Conservation (phyloP, 768 basidiomycete genomes). For the Pleurotus djamor region DNA sequence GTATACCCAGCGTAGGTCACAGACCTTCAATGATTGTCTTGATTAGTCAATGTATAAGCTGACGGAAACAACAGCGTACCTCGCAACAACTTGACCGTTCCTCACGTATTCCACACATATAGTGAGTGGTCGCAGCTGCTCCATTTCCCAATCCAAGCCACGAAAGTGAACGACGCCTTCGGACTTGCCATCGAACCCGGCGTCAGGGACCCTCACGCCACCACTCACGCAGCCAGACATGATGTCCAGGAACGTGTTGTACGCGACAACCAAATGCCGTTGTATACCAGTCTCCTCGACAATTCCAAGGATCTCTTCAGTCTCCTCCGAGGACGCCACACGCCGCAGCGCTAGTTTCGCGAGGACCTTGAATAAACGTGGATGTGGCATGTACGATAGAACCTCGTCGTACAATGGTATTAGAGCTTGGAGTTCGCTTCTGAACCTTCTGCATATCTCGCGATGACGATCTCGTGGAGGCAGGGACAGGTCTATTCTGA, state of each 20-base stretch:
- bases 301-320: slow-evolving; percentile 30
- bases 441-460: slow-evolving; percentile 28
- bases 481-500: slow-evolving; percentile 27
- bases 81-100: slow-evolving; percentile 26
- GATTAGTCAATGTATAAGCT: neutral
- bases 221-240: slow-evolving; percentile 37
- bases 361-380: slow-evolving; percentile 19
- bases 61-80: slow-evolving; percentile 15
- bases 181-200: slow-evolving; percentile 9
- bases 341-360: slow-evolving; percentile 22
- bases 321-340: slow-evolving; percentile 29
- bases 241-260: slow-evolving; percentile 35
- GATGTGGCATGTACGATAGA: slow-evolving; percentile 18
- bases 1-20: slow-evolving; percentile 38
- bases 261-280: slow-evolving; percentile 30
- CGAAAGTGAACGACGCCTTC: slow-evolving; percentile 32
- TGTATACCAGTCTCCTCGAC: slow-evolving; percentile 23
- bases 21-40: slow-evolving; percentile 15
- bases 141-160: slow-evolving; percentile 36
- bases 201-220: slow-evolving; percentile 22
- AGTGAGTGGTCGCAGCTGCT: slow-evolving; percentile 27
- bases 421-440: slow-evolving; percentile 20
- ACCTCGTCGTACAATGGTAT: slow-evolving; percentile 24
- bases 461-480: slow-evolving; percentile 26
- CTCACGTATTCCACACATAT: slow-evolving; percentile 32